A percentile compares a stretch with the other conserved stretches of the same genome.
These are phyloP conservation scores for Mikania micrantha DNA, from an alignment of 129 eudicot species.

Conservation along the genomic window DNA sequence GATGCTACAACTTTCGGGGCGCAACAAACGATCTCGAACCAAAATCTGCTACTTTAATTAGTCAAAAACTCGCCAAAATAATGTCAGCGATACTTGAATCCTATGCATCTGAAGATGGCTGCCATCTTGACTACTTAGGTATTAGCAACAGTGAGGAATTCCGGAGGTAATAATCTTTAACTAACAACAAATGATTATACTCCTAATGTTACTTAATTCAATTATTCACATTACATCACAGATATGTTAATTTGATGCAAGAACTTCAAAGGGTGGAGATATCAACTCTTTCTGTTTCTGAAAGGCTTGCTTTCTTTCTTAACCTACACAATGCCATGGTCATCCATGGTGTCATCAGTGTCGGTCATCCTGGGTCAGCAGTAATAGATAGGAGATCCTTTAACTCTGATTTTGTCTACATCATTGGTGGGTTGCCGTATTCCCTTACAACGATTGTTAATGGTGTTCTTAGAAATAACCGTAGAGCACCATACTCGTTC, in stretches of 20 bases:
- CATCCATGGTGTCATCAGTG: conserved; percentile 75
- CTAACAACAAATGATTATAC: background rate
- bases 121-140: conserved; percentile 59
- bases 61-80: conserved; percentile 56
- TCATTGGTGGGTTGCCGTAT: conserved; percentile 74
- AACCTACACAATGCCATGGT: conserved; percentile 86
- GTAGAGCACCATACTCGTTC: conserved; percentile 84
- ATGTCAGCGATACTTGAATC: conserved; percentile 93
- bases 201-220: background rate
- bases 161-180: conserved; percentile 46
- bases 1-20: conserved; percentile 79
- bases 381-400: conserved; percentile 67
- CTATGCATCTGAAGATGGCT: conserved; percentile 76
- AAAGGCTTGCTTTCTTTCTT: conserved; percentile 80
- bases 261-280: conserved; percentile 80
- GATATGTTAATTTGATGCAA: conserved; percentile 68
- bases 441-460: conserved; percentile 62
- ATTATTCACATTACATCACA: conserved; percentile 19
- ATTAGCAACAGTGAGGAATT: conserved; percentile 97
- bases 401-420: conserved; percentile 66
- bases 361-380: conserved; percentile 74
- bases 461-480: conserved; percentile 81
- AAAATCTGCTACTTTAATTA: conserved; percentile 42
- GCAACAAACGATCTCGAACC: conserved; percentile 71
- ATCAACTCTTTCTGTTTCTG: conserved; percentile 46